Evolutionary conservation across 148 eudicot species (phyloP).

Genomic region (Rhododendron williamsianum): DNA sequence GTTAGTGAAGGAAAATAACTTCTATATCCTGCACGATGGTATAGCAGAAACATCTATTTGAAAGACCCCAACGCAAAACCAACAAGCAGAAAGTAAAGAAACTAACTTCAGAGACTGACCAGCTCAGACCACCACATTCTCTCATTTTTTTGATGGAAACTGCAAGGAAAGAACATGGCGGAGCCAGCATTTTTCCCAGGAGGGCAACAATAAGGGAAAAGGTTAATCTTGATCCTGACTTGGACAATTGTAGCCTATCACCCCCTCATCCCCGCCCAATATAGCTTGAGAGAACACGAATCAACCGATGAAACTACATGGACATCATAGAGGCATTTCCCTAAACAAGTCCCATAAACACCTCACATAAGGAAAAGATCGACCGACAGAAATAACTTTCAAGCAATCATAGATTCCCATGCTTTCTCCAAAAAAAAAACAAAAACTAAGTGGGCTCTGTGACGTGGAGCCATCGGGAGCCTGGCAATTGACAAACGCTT

Average conservation of each 20-base stretch:
- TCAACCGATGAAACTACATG: background rate
- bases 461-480: background rate
- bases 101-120: background rate
- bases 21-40: background rate
- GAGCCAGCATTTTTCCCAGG: background rate
- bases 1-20: background rate
- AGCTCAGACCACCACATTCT: background rate
- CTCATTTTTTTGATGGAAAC: background rate
- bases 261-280: background rate
- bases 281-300: background rate
- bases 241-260: background rate
- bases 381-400: background rate
- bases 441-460: background rate
- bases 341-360: background rate
- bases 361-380: background rate
- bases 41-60: background rate
- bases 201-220: background rate
- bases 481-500: background rate
- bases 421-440: background rate
- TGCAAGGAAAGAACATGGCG: background rate
- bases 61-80: background rate
- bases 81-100: background rate
- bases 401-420: background rate
- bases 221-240: background rate
- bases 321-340: background rate